Conservation (phyloP, 805 yeast species). For the Sugiyamaella lignohabitans region DNA sequence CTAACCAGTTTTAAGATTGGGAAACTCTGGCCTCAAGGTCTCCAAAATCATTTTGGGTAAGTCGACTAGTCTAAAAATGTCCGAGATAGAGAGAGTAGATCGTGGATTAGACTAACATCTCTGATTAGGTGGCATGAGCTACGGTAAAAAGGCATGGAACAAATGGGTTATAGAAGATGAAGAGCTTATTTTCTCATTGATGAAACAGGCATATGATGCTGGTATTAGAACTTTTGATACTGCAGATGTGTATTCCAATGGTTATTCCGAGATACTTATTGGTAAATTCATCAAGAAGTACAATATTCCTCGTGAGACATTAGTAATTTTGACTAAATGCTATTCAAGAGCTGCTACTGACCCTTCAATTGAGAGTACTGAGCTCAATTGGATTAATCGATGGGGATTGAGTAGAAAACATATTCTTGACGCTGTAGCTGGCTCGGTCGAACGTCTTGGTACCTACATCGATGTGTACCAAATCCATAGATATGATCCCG, state of each 20-base stretch:
- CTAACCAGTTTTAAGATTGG: not conserved
- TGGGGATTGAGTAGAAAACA: conserved; percentile 42
- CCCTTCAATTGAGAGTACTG: conserved; percentile 13
- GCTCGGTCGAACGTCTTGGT: conserved; percentile 38
- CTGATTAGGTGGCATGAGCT: conserved; percentile 35
- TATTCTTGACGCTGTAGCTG: conserved; percentile 41
- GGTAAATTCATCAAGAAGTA: conserved; percentile 48
- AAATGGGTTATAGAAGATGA: conserved; percentile 41
- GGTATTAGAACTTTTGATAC: conserved; percentile 43
- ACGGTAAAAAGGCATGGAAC: conserved; percentile 36
- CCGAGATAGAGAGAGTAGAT: too few species aligned
- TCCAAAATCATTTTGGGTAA: conserved; percentile 16
- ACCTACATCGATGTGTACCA: conserved; percentile 47
- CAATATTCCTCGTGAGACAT: conserved; percentile 45
- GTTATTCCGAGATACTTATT: conserved; percentile 41
- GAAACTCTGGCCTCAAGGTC: conserved; percentile 1
- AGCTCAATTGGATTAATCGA: conserved; percentile 28
- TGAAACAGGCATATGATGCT: conserved; percentile 40
- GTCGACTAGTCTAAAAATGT: conserved; percentile 35
- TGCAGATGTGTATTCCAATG: conserved; percentile 40
- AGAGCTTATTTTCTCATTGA: conserved; percentile 37
- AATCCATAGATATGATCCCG: conserved; percentile 48
- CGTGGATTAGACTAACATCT: conserved; percentile 42
- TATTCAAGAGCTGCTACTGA: conserved; percentile 28
- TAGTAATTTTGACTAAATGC: conserved; percentile 48